These are phyloP conservation scores for Akanthomyces lecanii DNA, from an alignment of 2,329 filamentous ascomycete genomes.

Conservation along the genomic window DNA sequence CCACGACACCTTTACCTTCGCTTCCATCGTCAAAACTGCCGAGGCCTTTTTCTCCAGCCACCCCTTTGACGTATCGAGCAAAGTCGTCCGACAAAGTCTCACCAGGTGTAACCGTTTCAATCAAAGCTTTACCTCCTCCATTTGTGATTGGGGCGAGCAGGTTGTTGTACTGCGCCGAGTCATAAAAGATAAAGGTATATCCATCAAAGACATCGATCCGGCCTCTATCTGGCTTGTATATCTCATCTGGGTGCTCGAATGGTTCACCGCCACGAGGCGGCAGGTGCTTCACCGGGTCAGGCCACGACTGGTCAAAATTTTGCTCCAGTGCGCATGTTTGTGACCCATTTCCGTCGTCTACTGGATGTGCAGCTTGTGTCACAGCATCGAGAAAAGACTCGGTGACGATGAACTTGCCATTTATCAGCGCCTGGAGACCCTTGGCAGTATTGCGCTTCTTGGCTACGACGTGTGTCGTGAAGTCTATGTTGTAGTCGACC, in stretches of 20 bases:
- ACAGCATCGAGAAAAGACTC: slow-evolving; percentile 71
- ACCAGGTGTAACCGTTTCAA: slow-evolving; percentile 56
- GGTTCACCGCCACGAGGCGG: slow-evolving; percentile 75
- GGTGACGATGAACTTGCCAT: slow-evolving; percentile 73
- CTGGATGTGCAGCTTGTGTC: slow-evolving; percentile 51
- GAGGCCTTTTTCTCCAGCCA: slow-evolving; percentile 69
- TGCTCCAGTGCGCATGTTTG: slow-evolving; percentile 60
- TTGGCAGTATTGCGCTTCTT: slow-evolving; percentile 88
- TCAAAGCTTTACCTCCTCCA: slow-evolving; percentile 76
- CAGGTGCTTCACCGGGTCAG: slow-evolving; percentile 65
- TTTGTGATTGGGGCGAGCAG: slow-evolving; percentile 70
- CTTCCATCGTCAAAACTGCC: slow-evolving; percentile 61
- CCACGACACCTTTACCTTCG: slow-evolving; percentile 67
- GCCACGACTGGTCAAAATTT: slow-evolving; percentile 78
- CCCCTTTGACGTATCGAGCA: slow-evolving; percentile 68
- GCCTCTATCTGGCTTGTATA: slow-evolving; percentile 64
- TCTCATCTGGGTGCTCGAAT: slow-evolving; percentile 59
- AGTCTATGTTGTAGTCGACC: slow-evolving; percentile 62
- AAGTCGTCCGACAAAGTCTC: slow-evolving; percentile 71
- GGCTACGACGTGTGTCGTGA: slow-evolving; percentile 83
- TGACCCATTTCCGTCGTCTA: slow-evolving; percentile 43
- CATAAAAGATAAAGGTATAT: slow-evolving; percentile 85
- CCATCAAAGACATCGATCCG: slow-evolving; percentile 74
- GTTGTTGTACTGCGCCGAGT: slow-evolving; percentile 68
- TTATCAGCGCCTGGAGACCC: slow-evolving; percentile 80